A percentile compares a stretch with the other conserved stretches of the same genome.
phyloP scores from a whole-genome alignment of 2,329 filamentous ascomycete genomes.

The Thielaviopsis euricoi region DNA sequence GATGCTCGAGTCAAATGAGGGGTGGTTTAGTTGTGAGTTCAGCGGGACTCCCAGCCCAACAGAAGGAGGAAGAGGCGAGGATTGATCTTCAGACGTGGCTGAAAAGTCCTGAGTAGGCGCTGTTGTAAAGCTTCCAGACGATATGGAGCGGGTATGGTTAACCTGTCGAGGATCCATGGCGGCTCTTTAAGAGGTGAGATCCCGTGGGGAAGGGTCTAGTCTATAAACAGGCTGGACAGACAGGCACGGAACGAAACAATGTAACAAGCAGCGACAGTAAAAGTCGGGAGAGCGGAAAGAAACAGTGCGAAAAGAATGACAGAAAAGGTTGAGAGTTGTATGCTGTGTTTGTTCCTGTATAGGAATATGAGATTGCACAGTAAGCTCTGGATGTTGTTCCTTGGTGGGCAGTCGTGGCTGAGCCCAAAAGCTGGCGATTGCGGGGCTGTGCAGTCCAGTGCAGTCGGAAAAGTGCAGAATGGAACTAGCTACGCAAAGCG shows the following conservation, averaged over 20 bases:
- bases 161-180: slow-evolving; percentile 25
- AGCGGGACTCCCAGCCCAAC: slow-evolving; percentile 42
- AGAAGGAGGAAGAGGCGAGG: slow-evolving; percentile 37
- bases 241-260: not conserved
- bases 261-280: not conserved
- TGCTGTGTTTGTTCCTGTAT: not conserved
- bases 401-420: slow-evolving; percentile 4
- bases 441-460: slow-evolving; percentile 2
- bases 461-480: not conserved
- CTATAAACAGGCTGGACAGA: not conserved
- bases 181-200: slow-evolving; percentile 8
- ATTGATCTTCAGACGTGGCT: slow-evolving; percentile 39
- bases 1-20: slow-evolving; percentile 18
- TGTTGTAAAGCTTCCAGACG: slow-evolving; percentile 24
- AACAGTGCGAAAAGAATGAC: not conserved
- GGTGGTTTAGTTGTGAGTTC: slow-evolving; percentile 22
- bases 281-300: not conserved
- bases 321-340: not conserved
- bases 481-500: not conserved
- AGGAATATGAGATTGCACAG: not conserved
- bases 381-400: not conserved
- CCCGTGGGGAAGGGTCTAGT: not conserved
- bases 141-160: slow-evolving; percentile 38
- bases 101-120: slow-evolving; percentile 29
- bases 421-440: not conserved